Base-by-base conservation (phyloP, 208 protist genomes). In the Paratrypanosoma confusum region DNA sequence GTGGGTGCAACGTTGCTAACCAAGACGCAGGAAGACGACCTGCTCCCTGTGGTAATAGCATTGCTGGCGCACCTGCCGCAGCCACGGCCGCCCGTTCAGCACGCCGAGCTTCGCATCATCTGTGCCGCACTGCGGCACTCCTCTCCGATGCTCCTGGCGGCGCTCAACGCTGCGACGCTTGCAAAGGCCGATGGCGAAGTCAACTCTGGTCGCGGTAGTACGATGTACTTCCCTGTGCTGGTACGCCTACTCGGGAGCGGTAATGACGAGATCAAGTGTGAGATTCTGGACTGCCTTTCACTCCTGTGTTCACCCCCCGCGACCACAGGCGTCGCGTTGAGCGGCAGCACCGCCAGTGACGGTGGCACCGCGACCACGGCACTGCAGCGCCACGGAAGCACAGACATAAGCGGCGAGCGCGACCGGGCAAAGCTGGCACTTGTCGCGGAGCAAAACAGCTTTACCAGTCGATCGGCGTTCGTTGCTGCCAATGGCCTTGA, bases 251-350 rank as follows among this genome's bases (percentile, higher is more conserved):
- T 95, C n/a, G 74, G 60, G 32, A 91, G 79, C 39, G 81, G 91
- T n/a, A 95, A 93, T 53, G 84, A 95, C 35, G 74, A 89, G 32
- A 72, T 95, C 8, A 95, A 93, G 58, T 85, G 73, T 51, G 88
- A 90, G 46, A 80, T 71, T 21, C 57, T 89, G 10, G 72, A 86
- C 48, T 81, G 56, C 22, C 51, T 95, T 11, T 78, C 69, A 16
- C 66, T 76, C 18, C 60, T 93, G n/a, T n/a, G n/a, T n/a, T n/a
- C n/a, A n/a, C n/a, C n/a, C n/a, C n/a, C n/a, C n/a, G n/a, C n/a
- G n/a, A n/a, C n/a, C n/a, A n/a, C n/a, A n/a, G n/a, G n/a, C n/a
- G n/a, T n/a, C 11, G 62, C 86, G 11, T 79, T 69, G 38, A 52
- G 23, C 25, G 50, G 50, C 34, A 27, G 5, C 18, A 26, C 20